Conservation (phyloP, 495 filamentous ascomycete genomes). For the Copromyces sp. region DNA sequence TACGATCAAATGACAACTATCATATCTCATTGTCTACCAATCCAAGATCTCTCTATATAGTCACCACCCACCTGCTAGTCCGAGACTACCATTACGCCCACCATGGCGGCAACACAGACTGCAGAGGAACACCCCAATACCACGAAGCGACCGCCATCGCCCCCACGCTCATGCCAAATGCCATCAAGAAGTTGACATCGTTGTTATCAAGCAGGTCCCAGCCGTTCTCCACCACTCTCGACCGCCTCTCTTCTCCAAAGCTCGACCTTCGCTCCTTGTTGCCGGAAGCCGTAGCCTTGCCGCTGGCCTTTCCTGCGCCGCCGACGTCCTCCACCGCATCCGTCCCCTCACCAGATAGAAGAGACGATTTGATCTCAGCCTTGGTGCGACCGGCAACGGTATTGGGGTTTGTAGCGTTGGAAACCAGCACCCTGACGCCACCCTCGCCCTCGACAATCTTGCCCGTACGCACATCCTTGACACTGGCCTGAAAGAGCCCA, state of each 20-base stretch:
- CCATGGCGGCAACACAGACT: constrained; percentile 20
- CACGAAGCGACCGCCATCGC: constrained; percentile 57
- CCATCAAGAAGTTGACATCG: constrained; percentile 86
- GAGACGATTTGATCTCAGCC: constrained; percentile 26
- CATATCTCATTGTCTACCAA: neutral
- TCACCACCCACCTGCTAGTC: neutral
- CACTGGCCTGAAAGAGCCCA: constrained; percentile 74
- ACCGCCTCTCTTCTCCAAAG: constrained; percentile 49
- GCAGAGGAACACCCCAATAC: constrained; percentile 40
- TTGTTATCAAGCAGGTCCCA: constrained; percentile 84
- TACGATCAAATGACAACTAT: neutral
- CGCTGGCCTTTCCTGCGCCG: neutral
- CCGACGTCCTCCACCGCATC: constrained; percentile 21
- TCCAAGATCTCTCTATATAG: neutral
- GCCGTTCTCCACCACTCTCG: constrained; percentile 61
- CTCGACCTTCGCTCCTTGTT: constrained; percentile 36
- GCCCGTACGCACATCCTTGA: constrained; percentile 70
- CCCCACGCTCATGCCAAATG: constrained; percentile 63
- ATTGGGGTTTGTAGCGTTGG: constrained; percentile 12
- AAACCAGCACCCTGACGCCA: constrained; percentile 59
- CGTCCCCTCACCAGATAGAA: constrained; percentile 24
- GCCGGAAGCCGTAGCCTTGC: constrained; percentile 12
- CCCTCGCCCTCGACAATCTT: constrained; percentile 86
- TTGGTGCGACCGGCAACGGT: constrained; percentile 15
- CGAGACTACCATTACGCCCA: neutral